Percentiles rank a stretch among this genome's conserved stretches.
phyloP scores from a whole-genome alignment of 352 stramenopile species.

The Phytophthora lateralis region DNA sequence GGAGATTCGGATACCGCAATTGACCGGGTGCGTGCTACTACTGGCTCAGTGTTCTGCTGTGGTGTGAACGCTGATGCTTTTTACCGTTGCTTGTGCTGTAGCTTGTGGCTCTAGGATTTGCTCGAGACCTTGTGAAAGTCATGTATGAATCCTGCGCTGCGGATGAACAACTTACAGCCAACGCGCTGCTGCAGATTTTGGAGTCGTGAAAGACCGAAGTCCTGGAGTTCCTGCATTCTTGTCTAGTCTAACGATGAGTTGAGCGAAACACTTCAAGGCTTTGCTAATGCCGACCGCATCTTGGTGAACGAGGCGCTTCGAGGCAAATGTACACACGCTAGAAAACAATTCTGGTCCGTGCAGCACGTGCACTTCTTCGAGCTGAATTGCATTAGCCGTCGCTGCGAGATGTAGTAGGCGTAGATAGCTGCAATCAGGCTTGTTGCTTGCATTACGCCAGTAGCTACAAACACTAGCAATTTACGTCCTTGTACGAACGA shows the following conservation, averaged over 20 bases:
- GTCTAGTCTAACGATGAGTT: too few species aligned
- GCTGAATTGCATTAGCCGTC: too few species aligned
- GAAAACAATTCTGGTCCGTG: too few species aligned
- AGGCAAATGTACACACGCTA: too few species aligned
- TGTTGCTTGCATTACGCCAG: too few species aligned
- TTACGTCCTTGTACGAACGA: background rate
- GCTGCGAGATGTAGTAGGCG: too few species aligned
- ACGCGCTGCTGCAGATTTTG: conserved; percentile 64
- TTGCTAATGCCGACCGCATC: too few species aligned
- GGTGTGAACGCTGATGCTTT: conserved; percentile 1
- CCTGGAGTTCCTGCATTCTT: background rate
- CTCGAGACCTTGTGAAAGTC: conserved; percentile 45
- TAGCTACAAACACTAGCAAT: too few species aligned
- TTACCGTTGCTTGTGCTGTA: conserved; percentile 21
- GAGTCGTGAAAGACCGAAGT: conserved; percentile 19
- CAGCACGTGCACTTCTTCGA: too few species aligned
- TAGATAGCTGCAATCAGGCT: too few species aligned
- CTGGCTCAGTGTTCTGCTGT: background rate
- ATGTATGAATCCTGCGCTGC: conserved; percentile 70
- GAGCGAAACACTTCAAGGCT: too few species aligned
- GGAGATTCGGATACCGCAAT: conserved; percentile 4
- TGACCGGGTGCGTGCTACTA: conserved; percentile 39
- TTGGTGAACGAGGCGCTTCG: too few species aligned
- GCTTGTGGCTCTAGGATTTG: conserved; percentile 69
- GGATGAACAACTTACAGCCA: conserved; percentile 59